Conservation (phyloP, 805 yeast species). For the Candida broadrunensis region DNA sequence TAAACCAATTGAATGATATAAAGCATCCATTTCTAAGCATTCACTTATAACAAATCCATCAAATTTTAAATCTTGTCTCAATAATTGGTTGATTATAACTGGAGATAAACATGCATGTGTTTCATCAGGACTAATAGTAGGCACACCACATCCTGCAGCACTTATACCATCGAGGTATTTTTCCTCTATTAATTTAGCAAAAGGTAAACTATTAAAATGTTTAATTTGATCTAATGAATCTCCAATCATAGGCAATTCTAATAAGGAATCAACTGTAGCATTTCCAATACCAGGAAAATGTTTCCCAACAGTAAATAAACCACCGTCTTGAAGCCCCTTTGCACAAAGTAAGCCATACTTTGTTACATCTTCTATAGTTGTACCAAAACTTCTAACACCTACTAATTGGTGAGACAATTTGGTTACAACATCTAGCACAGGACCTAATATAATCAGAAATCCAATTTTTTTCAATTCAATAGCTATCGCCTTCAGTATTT, state of each 20-base stretch:
- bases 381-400: slow-evolving; percentile 61
- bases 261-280: slow-evolving; percentile 54
- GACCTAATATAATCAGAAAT: slow-evolving; percentile 54
- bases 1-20: slow-evolving; percentile 60
- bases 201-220: slow-evolving; percentile 49
- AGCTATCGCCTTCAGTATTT: slow-evolving; percentile 54
- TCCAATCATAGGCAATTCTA: slow-evolving; percentile 57
- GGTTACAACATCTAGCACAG: slow-evolving; percentile 60
- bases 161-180: slow-evolving; percentile 50
- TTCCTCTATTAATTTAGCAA: slow-evolving; percentile 43
- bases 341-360: slow-evolving; percentile 52
- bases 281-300: slow-evolving; percentile 69
- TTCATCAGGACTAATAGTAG: slow-evolving; percentile 57
- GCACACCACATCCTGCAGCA: slow-evolving; percentile 66
- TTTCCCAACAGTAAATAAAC: slow-evolving; percentile 54
- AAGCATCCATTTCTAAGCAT: slow-evolving; percentile 61
- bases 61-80: slow-evolving; percentile 50
- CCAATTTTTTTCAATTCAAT: slow-evolving; percentile 53
- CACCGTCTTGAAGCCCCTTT: slow-evolving; percentile 52
- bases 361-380: slow-evolving; percentile 57
- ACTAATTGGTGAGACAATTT: slow-evolving; percentile 54
- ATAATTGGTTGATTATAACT: slow-evolving; percentile 45
- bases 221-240: slow-evolving; percentile 54
- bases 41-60: slow-evolving; percentile 59
- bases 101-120: slow-evolving; percentile 63